A percentile compares a stretch with the other conserved stretches of the same genome.
Evolutionary conservation across 345 rosid species (phyloP).

Genomic region (Corymbia maculata): DNA sequence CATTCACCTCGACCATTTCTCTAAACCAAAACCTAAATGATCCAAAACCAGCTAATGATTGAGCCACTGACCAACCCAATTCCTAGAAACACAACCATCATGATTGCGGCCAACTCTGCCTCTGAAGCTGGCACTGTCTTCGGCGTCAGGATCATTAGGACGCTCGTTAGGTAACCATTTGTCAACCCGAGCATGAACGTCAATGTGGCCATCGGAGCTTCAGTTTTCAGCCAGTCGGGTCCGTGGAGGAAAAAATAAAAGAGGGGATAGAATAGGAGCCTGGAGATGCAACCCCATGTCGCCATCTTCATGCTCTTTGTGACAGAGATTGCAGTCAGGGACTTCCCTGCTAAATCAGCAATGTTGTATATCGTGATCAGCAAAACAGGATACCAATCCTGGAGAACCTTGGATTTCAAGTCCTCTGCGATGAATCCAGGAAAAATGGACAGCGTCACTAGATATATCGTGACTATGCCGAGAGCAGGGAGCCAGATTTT

Average conservation of each 20-base stretch:
- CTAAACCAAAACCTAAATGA: conserved; percentile 12
- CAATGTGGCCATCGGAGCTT: conserved; percentile 47
- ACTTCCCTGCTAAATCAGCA: conserved; percentile 72
- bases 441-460: conserved; percentile 74
- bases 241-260: conserved; percentile 69
- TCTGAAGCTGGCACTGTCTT: conserved; percentile 60
- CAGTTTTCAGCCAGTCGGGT: conserved; percentile 74
- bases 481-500: conserved; percentile 50
- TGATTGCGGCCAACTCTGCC: conserved; percentile 72
- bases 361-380: conserved; percentile 67
- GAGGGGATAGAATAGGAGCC: conserved; percentile 71
- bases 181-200: conserved; percentile 73
- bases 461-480: conserved; percentile 50
- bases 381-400: conserved; percentile 77
- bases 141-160: conserved; percentile 74
- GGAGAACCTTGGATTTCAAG: conserved; percentile 39
- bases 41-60: conserved; percentile 83
- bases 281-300: conserved; percentile 51
- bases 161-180: conserved; percentile 84
- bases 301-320: conserved; percentile 42
- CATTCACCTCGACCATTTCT: not conserved
- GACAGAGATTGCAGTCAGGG: conserved; percentile 54
- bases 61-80: conserved; percentile 74
- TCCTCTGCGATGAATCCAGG: conserved; percentile 78
- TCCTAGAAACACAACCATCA: conserved; percentile 68